Evolutionary conservation across 352 stramenopile species (phyloP).

Genomic region (Pythium periplocum): DNA sequence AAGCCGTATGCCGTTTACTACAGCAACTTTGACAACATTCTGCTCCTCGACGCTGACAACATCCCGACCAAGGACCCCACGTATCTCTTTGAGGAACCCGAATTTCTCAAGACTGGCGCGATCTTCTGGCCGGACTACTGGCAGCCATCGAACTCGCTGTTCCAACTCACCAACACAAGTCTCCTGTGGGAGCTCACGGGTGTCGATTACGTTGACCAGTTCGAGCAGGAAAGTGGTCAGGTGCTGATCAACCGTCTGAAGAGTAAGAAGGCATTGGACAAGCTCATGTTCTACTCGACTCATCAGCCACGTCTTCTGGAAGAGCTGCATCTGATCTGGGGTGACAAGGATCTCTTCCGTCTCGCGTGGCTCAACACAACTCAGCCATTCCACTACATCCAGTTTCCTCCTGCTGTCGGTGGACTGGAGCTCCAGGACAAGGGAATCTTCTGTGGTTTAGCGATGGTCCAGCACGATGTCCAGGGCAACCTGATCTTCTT

Average conservation of each 20-base stretch:
- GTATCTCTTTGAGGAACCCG: conserved; percentile 77
- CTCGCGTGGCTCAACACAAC: conserved; percentile 75
- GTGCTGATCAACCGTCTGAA: conserved; percentile 79
- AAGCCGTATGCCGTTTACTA: conserved; percentile 87
- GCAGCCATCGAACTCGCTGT: conserved; percentile 77
- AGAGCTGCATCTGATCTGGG: conserved; percentile 76
- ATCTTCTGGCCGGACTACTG: conserved; percentile 87
- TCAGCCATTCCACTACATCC: conserved; percentile 76
- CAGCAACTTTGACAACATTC: conserved; percentile 78
- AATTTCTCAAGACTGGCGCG: conserved; percentile 67
- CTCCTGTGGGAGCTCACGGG: conserved; percentile 75
- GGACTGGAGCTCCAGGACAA: conserved; percentile 68
- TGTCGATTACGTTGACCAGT: conserved; percentile 71
- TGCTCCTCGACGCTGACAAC: conserved; percentile 83
- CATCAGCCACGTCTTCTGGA: conserved; percentile 65
- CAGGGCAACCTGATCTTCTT: conserved; percentile 83
- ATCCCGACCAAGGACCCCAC: conserved; percentile 74
- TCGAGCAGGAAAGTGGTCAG: conserved; percentile 84
- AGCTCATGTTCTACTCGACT: conserved; percentile 85
- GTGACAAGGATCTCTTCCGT: conserved; percentile 85
- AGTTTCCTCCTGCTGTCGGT: conserved; percentile 63
- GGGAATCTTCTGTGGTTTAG: conserved; percentile 73
- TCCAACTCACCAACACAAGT: conserved; percentile 68
- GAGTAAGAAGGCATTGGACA: conserved; percentile 69
- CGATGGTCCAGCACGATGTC: conserved; percentile 86